Percentiles rank a stretch among this genome's conserved stretches.
Evolutionary conservation across 805 yeast species (phyloP).

Genomic region (Kregervanrija delftensis): DNA sequence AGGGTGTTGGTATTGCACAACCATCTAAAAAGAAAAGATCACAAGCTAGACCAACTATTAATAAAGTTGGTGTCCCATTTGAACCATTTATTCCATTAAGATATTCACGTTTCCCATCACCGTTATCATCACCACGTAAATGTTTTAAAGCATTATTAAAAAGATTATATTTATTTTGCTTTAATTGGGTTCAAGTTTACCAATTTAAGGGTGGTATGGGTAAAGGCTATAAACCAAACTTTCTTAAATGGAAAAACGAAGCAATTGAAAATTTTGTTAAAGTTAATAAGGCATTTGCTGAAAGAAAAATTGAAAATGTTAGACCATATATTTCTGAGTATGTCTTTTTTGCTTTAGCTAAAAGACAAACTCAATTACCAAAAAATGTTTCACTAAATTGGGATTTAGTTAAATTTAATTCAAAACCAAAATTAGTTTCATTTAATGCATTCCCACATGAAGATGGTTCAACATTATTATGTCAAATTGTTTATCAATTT

Average conservation of each 20-base stretch:
- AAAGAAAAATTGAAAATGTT: constrained; percentile 40
- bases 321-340: constrained; percentile 47
- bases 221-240: constrained; percentile 48
- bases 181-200: constrained; percentile 51
- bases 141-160: constrained; percentile 45
- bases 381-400: constrained; percentile 55
- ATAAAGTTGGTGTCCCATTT: constrained; percentile 30
- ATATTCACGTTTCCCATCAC: constrained; percentile 36
- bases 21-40: constrained; percentile 10
- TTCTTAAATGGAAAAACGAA: constrained; percentile 74
- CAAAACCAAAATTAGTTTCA: constrained; percentile 64
- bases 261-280: constrained; percentile 73
- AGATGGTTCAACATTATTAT: constrained; percentile 29
- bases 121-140: constrained; percentile 30
- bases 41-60: constrained; percentile 24
- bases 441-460: constrained; percentile 49
- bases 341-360: constrained; percentile 52
- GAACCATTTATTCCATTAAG: constrained; percentile 46
- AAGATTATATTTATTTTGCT: constrained; percentile 59
- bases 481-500: constrained; percentile 55
- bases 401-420: constrained; percentile 67
- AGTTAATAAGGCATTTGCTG: constrained; percentile 78
- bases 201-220: constrained; percentile 33
- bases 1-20: constrained; percentile 6
- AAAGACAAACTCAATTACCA: constrained; percentile 52